phyloP scores from a whole-genome alignment of 1,284 basidiomycete genomes.

The Puccinia coronata region DNA sequence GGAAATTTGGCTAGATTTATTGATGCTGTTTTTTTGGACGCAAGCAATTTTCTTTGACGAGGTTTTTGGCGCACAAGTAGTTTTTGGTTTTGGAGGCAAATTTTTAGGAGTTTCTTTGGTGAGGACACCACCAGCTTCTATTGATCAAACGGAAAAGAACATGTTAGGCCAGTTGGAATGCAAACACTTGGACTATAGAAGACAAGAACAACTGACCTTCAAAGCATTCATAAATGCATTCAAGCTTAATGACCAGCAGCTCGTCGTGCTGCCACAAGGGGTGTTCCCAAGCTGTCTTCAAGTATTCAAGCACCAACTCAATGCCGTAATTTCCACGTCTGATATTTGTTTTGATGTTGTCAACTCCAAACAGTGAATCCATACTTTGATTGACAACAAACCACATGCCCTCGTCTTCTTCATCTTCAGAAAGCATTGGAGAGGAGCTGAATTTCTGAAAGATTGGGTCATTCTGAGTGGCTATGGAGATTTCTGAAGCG shows the following conservation, averaged over 20 bases:
- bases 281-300: constrained; percentile 11
- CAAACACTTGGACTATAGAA: neutral
- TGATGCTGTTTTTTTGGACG: neutral
- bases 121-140: neutral
- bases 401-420: constrained; percentile 26
- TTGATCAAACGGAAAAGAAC: neutral
- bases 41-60: too few species aligned
- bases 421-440: neutral
- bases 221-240: neutral
- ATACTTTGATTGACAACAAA: neutral
- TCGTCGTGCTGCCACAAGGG: neutral
- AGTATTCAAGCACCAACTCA: neutral
- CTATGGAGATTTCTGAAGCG: neutral
- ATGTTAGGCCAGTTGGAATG: too few species aligned
- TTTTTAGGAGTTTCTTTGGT: neutral
- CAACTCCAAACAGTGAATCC: constrained; percentile 25
- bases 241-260: neutral
- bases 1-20: too few species aligned
- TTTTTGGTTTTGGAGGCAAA: neutral
- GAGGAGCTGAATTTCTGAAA: neutral
- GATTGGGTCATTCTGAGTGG: neutral
- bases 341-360: neutral
- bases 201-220: neutral
- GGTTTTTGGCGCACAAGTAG: too few species aligned
- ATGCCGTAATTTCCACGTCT: neutral